Conservation (phyloP, 2,329 filamentous ascomycete genomes). For the Colletotrichum sp. region DNA sequence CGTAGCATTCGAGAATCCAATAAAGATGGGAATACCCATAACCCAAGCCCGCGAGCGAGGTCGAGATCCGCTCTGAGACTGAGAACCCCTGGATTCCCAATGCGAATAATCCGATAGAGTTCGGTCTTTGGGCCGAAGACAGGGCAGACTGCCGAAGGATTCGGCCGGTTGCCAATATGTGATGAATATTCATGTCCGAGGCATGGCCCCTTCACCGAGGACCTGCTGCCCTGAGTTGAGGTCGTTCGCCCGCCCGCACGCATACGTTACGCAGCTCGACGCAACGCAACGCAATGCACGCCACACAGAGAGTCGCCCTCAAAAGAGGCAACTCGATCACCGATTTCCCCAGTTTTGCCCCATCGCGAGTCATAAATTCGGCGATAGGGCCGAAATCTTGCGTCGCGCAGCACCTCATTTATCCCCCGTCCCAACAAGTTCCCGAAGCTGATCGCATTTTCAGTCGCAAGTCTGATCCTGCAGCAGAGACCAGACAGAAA, state of each 20-base stretch:
- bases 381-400: not conserved
- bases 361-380: not conserved
- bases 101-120: not conserved
- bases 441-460: not conserved
- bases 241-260: not conserved
- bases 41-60: not conserved
- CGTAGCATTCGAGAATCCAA: not conserved
- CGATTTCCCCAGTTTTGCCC: not conserved
- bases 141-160: not conserved
- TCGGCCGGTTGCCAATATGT: conserved; percentile 6
- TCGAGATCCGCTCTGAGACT: not conserved
- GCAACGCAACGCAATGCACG: not conserved
- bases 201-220: not conserved
- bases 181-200: not conserved
- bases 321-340: not conserved
- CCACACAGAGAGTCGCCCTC: not conserved
- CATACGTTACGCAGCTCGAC: not conserved
- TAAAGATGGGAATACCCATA: not conserved
- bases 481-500: not conserved
- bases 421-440: not conserved
- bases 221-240: not conserved
- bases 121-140: not conserved
- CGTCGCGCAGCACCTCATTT: not conserved
- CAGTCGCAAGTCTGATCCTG: not conserved
- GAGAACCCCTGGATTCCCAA: not conserved